A percentile compares a stretch with the other conserved stretches of the same genome.
Evolutionary conservation across 2,329 filamentous ascomycete genomes (phyloP).

Genomic region (Aspergillus latus): DNA sequence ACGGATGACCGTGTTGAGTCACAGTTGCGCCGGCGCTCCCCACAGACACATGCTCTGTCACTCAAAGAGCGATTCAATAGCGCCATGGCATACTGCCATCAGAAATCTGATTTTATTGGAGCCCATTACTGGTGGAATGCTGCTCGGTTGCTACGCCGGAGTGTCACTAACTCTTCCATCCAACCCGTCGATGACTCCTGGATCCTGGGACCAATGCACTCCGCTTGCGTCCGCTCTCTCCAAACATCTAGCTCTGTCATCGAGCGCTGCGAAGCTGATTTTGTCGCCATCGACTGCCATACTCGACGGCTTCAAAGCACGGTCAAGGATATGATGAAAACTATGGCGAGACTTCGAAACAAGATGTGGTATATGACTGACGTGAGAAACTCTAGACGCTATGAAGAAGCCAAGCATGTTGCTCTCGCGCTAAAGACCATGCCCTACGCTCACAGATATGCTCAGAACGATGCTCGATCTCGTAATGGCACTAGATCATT

Average conservation of each 20-base stretch:
- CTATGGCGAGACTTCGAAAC: constrained; percentile 73
- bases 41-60: constrained; percentile 20
- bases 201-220: constrained; percentile 71
- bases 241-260: constrained; percentile 34
- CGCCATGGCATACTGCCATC: constrained; percentile 73
- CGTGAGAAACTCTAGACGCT: constrained; percentile 83
- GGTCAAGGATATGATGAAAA: constrained; percentile 72
- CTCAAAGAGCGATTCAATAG: constrained; percentile 54
- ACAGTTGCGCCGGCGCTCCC: constrained; percentile 6
- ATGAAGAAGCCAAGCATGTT: constrained; percentile 83
- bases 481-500: constrained; percentile 49
- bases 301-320: constrained; percentile 73
- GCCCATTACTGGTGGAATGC: constrained; percentile 86
- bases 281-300: constrained; percentile 79
- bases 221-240: constrained; percentile 47
- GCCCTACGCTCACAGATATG: constrained; percentile 56
- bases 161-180: constrained; percentile 55
- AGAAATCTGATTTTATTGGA: constrained; percentile 77
- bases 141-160: constrained; percentile 66
- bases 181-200: constrained; percentile 62
- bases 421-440: constrained; percentile 88
- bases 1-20: constrained; percentile 60
- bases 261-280: constrained; percentile 42
- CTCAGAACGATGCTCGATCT: constrained; percentile 35
- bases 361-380: constrained; percentile 99